These are phyloP conservation scores for Senna siamea DNA, from an alignment of 306 rosid species.

Conservation along the genomic window DNA sequence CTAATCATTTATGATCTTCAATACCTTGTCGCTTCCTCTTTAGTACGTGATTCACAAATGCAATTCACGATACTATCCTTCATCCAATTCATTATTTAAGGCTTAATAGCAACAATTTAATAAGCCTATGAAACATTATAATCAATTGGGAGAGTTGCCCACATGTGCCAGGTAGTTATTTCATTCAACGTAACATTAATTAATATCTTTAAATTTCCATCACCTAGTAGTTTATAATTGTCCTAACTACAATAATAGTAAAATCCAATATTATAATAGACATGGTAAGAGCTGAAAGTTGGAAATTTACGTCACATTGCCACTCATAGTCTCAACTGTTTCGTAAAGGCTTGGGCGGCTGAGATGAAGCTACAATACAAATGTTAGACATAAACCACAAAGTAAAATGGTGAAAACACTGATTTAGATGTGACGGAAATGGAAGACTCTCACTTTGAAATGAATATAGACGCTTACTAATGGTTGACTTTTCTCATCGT, in stretches of 20 bases:
- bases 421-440: not conserved
- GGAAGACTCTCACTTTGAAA: not conserved
- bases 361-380: not conserved
- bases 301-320: conserved; percentile 2
- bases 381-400: not conserved
- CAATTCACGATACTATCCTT: not conserved
- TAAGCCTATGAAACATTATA: too few species aligned
- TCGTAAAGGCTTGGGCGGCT: conserved; percentile 3
- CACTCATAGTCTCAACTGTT: not conserved
- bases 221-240: too few species aligned
- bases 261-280: not conserved
- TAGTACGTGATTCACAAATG: conserved; percentile 9
- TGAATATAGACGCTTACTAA: not conserved
- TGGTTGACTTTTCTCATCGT: conserved; percentile 31
- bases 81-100: too few species aligned
- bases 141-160: too few species aligned
- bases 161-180: too few species aligned
- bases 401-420: not conserved
- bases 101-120: too few species aligned
- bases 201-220: too few species aligned
- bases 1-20: too few species aligned
- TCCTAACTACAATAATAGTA: too few species aligned
- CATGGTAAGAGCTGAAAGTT: not conserved
- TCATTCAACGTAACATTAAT: too few species aligned
- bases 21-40: not conserved